phyloP scores from a whole-genome alignment of 805 yeast species.

The Suhomyces sp. region DNA sequence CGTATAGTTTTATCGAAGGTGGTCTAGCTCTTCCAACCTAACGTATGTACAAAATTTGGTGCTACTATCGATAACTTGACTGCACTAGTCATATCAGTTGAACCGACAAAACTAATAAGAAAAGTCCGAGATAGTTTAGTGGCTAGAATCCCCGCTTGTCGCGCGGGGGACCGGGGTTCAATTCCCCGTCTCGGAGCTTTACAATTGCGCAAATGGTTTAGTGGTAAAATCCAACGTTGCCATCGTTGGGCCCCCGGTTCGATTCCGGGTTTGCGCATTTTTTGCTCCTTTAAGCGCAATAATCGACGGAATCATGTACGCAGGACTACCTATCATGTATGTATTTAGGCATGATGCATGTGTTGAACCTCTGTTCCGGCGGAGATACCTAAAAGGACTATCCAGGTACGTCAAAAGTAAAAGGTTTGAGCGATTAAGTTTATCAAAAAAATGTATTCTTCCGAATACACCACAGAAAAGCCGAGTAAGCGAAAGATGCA shows the following conservation, averaged over 20 bases:
- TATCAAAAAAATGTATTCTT: no score
- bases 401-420: no score
- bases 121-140: constrained; percentile 15
- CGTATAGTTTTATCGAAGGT: no score
- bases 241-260: constrained; percentile 10
- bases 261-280: constrained; percentile 10
- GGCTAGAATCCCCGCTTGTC: constrained; percentile 21
- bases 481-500: no score
- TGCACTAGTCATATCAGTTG: no score
- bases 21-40: no score
- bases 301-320: background rate
- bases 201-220: constrained; percentile 5
- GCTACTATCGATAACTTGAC: no score
- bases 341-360: background rate
- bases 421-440: no score
- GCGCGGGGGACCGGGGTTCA: constrained; percentile 22
- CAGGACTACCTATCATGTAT: background rate
- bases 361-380: no score
- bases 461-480: no score
- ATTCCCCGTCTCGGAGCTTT: constrained; percentile 19
- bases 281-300: background rate
- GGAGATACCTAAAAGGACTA: no score
- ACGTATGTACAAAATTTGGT: no score
- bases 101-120: background rate
- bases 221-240: constrained; percentile 10